A percentile compares a stretch with the other conserved stretches of the same genome.
These are phyloP conservation scores for Crithidia mellificae DNA, from an alignment of 208 protist genomes.

Conservation along the genomic window DNA sequence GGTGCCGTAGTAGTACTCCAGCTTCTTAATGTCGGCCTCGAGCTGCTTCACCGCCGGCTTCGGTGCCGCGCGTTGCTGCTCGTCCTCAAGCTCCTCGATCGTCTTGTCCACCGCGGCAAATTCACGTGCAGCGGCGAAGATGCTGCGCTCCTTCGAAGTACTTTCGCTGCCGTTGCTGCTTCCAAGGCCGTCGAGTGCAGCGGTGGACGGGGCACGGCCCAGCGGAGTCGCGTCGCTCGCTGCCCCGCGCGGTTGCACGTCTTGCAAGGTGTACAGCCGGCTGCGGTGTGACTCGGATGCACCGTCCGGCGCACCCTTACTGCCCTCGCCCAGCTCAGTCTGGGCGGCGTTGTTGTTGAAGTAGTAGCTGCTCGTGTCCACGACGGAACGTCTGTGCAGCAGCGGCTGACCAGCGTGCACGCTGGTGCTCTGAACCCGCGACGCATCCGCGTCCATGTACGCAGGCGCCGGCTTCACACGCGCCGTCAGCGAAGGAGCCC, in stretches of 20 bases:
- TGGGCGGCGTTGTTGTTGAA: constrained; percentile 12
- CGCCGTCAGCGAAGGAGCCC: constrained; percentile 42
- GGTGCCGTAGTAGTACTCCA: constrained; percentile 84
- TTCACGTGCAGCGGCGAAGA: constrained; percentile 38
- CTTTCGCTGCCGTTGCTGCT: constrained; percentile 1
- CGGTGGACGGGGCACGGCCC: neutral
- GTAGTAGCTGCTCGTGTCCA: constrained; percentile 52
- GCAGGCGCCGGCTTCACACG: constrained; percentile 9
- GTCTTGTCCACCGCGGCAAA: constrained; percentile 30
- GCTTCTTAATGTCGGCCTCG: constrained; percentile 72
- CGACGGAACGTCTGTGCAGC: constrained; percentile 30
- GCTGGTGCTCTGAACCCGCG: constrained; percentile 64
- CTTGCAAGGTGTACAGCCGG: constrained; percentile 23
- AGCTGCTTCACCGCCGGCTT: constrained; percentile 48
- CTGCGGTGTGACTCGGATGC: constrained; percentile 13
- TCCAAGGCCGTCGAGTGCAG: neutral
- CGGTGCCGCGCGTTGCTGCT: constrained; percentile 17
- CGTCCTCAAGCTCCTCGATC: constrained; percentile 18
- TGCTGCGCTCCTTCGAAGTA: constrained; percentile 24
- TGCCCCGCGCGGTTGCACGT: neutral
- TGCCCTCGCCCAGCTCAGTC: neutral
- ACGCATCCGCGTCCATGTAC: constrained; percentile 66
- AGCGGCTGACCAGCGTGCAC: constrained; percentile 68
- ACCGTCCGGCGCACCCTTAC: neutral
- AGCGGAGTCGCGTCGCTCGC: neutral